Evolutionary conservation across 1,284 basidiomycete genomes (phyloP).

Genomic region (Leccinum pallidistipes): DNA sequence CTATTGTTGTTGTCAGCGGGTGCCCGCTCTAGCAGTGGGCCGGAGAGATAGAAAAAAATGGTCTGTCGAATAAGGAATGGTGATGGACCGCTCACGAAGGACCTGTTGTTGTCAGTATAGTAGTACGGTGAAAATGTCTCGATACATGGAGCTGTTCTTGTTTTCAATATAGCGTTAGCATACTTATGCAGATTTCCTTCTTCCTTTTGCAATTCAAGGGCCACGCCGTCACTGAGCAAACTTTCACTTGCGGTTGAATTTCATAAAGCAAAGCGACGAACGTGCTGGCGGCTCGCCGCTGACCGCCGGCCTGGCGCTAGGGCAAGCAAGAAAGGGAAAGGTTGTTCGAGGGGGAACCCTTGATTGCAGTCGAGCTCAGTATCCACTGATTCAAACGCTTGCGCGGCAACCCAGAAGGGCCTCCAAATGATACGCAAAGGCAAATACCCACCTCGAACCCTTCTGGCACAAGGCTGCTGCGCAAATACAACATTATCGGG

Average conservation of each 20-base stretch:
- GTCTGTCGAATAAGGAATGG: slow-evolving; percentile 21
- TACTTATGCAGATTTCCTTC: slow-evolving; percentile 17
- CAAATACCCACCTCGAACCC: slow-evolving; percentile 12
- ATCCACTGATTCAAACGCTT: background rate
- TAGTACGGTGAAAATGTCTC: slow-evolving; percentile 22
- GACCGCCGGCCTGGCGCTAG: slow-evolving; percentile 16
- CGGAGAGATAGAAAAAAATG: slow-evolving; percentile 21
- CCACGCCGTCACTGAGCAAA: background rate
- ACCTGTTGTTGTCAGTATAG: slow-evolving; percentile 19
- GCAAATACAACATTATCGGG: slow-evolving; percentile 13
- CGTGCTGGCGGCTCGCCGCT: slow-evolving; percentile 9
- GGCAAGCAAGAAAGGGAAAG: slow-evolving; percentile 9
- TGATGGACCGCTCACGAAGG: slow-evolving; percentile 31
- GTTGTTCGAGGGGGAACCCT: slow-evolving; percentile 8
- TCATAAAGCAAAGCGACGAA: background rate
- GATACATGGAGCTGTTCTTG: slow-evolving; percentile 21
- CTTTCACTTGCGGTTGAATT: background rate
- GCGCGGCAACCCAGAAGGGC: background rate
- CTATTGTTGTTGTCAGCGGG: slow-evolving; percentile 21
- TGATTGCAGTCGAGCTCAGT: slow-evolving; percentile 16
- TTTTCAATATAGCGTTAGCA: slow-evolving; percentile 26
- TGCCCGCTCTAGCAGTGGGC: slow-evolving; percentile 35
- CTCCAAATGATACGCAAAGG: background rate
- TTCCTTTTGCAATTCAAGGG: slow-evolving; percentile 17
- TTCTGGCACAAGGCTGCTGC: slow-evolving; percentile 21